Evolutionary conservation across 1,284 basidiomycete species (phyloP), one percentile per base, ranked within the genome.

Genomic region (Ustilago loliicola): DNA sequence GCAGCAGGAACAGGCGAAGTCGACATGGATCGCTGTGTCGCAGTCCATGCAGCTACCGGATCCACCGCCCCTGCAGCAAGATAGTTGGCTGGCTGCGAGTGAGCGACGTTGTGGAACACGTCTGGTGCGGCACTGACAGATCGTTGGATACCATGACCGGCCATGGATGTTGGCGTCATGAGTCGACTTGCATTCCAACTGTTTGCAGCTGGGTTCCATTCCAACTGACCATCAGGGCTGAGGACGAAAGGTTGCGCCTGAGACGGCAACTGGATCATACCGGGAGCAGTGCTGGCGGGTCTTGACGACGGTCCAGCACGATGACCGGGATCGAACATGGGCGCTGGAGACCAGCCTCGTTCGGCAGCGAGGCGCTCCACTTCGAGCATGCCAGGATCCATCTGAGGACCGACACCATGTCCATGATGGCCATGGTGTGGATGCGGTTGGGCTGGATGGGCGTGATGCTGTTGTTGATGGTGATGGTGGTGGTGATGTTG

Each of bases 301-400:
- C 77, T 48, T 15, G 59, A 45, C 10, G 56, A 50, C 1, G 71
- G 61, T 8, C 59, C 65, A 34, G 53, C 55, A 15, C 42, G 60
- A 2, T 52, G 55, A 23, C 34, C 21, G 8, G 68, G 23, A 30
- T 55, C 59, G 23, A 48, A 38, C 53, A 69, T 19, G 2, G 81
- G 80, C 1, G 80, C 81, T 3, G 81, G 81, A 32, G 81, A 83
- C 81, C 81, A 83, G 21, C 80, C 81, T 56, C 81, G 61, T 34
- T 82, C 76, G 9, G 79, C 72, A 6, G 75, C 71, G 32, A 77
- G 69, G 15, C 71, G 74, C 52, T 80, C 66, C 1, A 82, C 57
- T 40, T 72, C 58, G 32, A 72, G 59, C 72, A 80, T 69, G 23
- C 69, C 63, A 7, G 62, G 52, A 21, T 72, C 69, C 59, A 62